Conservation (phyloP, 768 basidiomycete species). For the Trametes punicea region DNA sequence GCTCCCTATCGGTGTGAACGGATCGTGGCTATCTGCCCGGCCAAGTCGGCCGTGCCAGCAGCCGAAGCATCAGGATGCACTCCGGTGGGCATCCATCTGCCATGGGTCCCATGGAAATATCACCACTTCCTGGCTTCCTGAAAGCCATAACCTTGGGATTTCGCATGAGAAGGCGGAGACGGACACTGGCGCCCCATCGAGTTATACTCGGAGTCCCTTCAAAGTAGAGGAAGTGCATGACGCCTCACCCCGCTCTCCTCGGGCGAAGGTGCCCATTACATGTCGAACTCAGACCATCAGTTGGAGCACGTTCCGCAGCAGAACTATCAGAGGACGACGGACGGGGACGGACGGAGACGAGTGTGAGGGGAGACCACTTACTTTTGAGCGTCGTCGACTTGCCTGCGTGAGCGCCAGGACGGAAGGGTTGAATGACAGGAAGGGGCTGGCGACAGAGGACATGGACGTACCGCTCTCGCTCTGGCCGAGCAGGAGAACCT, state of each 20-base stretch:
- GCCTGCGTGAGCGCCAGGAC: conserved; percentile 22
- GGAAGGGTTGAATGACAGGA: not conserved
- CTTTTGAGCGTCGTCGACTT: conserved; percentile 43
- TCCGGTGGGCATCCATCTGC: not conserved
- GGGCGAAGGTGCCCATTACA: too few species aligned
- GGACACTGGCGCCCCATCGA: too few species aligned
- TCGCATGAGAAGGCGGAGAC: not conserved
- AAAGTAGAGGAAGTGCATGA: too few species aligned
- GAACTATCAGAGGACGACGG: too few species aligned
- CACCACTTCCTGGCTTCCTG: not conserved
- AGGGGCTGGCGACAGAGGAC: not conserved
- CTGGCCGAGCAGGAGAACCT: conserved; percentile 39
- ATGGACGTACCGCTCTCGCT: conserved; percentile 34
- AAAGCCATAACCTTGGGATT: not conserved
- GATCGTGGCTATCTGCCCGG: not conserved
- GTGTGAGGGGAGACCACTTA: conserved; percentile 17
- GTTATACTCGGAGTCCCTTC: too few species aligned
- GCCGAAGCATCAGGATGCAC: not conserved
- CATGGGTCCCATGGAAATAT: not conserved
- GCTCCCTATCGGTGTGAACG: not conserved
- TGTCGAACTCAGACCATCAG: too few species aligned
- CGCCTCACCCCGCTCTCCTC: too few species aligned
- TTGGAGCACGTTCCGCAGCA: too few species aligned
- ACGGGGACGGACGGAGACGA: not conserved
- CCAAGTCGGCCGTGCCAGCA: not conserved